Base-by-base conservation (phyloP, 257 asterid genomes). In the Solanum bulbocastanum region DNA sequence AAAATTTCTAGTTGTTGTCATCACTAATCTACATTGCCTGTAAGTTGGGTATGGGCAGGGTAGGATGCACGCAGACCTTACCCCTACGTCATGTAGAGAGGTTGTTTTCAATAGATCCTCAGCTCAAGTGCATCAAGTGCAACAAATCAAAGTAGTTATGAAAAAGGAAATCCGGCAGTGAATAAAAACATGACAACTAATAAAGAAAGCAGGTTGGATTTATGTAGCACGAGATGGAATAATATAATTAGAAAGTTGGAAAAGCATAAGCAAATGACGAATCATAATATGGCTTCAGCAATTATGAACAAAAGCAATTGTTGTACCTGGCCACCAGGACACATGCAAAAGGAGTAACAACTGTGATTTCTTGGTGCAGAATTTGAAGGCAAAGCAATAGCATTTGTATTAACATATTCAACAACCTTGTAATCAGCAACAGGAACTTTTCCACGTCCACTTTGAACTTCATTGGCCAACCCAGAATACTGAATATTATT, bases 341-440 rank as follows among this genome's bases (percentile, higher is more conserved):
- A 97, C 99, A 97, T 97, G 94, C 99, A 97, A 90, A 97, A 97
- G 81, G 99, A 97, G 93, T 97, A 97, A 92, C 99, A 96, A 84
- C 96, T 93, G 46, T 94, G 96, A 84, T 76, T 88, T 49, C 81
- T 86, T 86, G 91, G 91, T 75, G 89, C 93, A 87, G 83, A 86
- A 89, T 83, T 86, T 27, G 92, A 87, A 62, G 90, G 49, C 87
- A 83, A 71, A 60, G 86, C 85, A 87, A 65, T 86, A 65, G 87
- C 88, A 72, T 90, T 86, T 69, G 52, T 25, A 86, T 91, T 88
- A 74, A 95, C 91, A 90, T 93, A 94, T 85, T 92, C 93, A 66
- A 98, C 95, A 87, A 97, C 93, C 91, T 97, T 98, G 92, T 97
- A 96, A 91, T 97, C 99, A 71, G 99, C 99, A 71, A 97, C 99